Percentiles rank a stretch among this genome's conserved stretches.
phyloP scores from a whole-genome alignment of 2,329 filamentous ascomycete species.

The Podosphaera leucotricha region DNA sequence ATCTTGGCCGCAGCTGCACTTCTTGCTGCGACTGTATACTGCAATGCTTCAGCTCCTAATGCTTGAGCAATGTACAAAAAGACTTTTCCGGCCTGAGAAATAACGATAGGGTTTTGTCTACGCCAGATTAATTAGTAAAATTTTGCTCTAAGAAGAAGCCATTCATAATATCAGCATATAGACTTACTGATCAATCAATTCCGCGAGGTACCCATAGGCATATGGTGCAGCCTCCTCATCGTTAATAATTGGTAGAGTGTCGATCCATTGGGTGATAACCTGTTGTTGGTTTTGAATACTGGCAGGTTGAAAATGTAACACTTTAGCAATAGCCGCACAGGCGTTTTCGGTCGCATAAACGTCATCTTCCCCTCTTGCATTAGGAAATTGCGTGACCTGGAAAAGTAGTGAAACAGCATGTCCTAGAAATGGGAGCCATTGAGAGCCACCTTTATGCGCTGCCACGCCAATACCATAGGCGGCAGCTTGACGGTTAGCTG shows the following conservation, averaged over 20 bases:
- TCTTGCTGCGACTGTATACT: slow-evolving; percentile 56
- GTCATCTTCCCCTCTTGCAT: slow-evolving; percentile 75
- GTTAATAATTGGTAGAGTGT: slow-evolving; percentile 75
- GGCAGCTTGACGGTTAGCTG: slow-evolving; percentile 85
- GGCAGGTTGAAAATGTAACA: slow-evolving; percentile 66
- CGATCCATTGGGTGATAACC: slow-evolving; percentile 65
- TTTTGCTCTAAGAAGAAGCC: not conserved
- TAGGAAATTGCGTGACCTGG: slow-evolving; percentile 55
- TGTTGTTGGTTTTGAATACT: slow-evolving; percentile 56
- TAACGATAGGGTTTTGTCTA: slow-evolving; percentile 68
- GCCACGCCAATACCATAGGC: slow-evolving; percentile 92
- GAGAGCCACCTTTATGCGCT: slow-evolving; percentile 68
- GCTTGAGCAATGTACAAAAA: slow-evolving; percentile 74
- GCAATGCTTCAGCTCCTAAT: slow-evolving; percentile 72
- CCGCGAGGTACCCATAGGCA: slow-evolving; percentile 74
- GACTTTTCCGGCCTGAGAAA: slow-evolving; percentile 53
- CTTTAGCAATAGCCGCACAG: slow-evolving; percentile 88
- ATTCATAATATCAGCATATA: not conserved
- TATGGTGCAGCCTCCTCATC: slow-evolving; percentile 96
- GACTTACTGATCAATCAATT: slow-evolving; percentile 84
- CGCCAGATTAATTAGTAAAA: slow-evolving; percentile 9
- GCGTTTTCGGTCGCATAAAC: slow-evolving; percentile 96
- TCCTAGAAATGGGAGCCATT: slow-evolving; percentile 73
- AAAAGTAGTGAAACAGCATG: slow-evolving; percentile 63
- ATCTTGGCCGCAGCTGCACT: slow-evolving; percentile 59